A percentile compares a stretch with the other conserved stretches of the same genome.
Evolutionary conservation across 371 early-diverging fungal genomes (phyloP).

Genomic region (Quaeritorhiza haematococci): DNA sequence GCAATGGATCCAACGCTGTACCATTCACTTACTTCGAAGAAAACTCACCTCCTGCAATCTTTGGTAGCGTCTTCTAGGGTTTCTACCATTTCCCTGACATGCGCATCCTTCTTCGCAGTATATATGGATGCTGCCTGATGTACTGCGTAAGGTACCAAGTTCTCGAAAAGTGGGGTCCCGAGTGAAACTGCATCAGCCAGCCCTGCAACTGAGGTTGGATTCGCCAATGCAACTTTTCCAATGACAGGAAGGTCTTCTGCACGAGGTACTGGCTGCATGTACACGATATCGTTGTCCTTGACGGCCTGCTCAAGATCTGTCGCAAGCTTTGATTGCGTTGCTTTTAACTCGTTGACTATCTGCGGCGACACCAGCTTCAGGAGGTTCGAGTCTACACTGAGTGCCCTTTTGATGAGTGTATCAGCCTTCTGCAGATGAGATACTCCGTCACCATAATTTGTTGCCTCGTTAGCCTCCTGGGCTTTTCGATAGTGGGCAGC

Average conservation of each 20-base stretch:
- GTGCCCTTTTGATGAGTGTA: conserved; percentile 30
- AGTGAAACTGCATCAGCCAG: conserved; percentile 35
- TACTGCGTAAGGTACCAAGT: conserved; percentile 83
- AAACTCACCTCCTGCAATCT: conserved; percentile 49
- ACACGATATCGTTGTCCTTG: conserved; percentile 85
- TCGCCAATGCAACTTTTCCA: conserved; percentile 68
- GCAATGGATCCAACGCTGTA: no score
- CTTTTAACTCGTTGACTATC: conserved; percentile 50
- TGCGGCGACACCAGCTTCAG: conserved; percentile 41
- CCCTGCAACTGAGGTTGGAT: conserved; percentile 54
- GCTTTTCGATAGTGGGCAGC: conserved; percentile 73
- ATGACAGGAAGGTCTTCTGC: conserved; percentile 52
- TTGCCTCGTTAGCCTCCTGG: conserved; percentile 59
- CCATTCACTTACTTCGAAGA: no score
- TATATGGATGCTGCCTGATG: conserved; percentile 84
- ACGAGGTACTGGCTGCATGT: conserved; percentile 72
- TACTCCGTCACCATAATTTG: conserved; percentile 81
- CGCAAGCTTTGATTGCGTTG: conserved; percentile 5
- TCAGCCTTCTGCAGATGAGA: conserved; percentile 63
- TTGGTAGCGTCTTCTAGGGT: conserved; percentile 59
- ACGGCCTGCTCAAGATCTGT: conserved; percentile 57
- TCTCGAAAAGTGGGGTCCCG: conserved; percentile 63
- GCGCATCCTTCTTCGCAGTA: conserved; percentile 64
- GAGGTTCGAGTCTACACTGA: no score
- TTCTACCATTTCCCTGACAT: conserved; percentile 56